Evolutionary conservation across 2,329 filamentous ascomycete species (phyloP), one percentile per base, ranked within the genome.

Genomic region (Grosmannia huntii): DNA sequence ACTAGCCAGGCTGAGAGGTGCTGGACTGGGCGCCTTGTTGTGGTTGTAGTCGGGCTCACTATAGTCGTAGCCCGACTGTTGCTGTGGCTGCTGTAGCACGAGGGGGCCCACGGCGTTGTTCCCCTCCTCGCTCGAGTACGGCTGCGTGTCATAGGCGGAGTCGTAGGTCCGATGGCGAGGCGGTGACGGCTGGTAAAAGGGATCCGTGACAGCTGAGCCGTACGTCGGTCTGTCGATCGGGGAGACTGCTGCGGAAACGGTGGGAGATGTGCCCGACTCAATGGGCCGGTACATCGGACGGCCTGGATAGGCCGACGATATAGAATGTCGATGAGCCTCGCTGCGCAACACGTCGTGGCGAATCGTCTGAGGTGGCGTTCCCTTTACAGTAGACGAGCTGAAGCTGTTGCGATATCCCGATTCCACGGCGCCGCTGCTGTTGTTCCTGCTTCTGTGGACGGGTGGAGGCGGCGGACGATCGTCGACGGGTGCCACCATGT

Each of bases 81-180:
- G 36, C 3, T 38, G 36, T 16, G 3, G 36, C 14, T 38, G 36
- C 14, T 38, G 36, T 16, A 4, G 36, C 11, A 60, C 57, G 1
- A 66, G 57, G 3, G 66, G 63, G 3, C 67, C 65, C 1, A 74
- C 72, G 1, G 79, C 77, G 54, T 84, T 81, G 4, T 83, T 82
- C 6, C 77, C 81, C 62, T 86, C 83, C 65, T 86, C 84, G 6
- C 83, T 82, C 7, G 78, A 84, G 3, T 79, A 81, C 64, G 84
- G 71, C 48, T 75, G 75, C 44, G 68, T 65, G 57, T 77, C 78
- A 64, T 73, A 76, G 21, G 67, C 67, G 31, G 69, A 66, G 60
- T 84, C 79, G 59, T 79, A 79, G 0, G 80, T 77, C 57, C 76
- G 72, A 57, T 81, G 76, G 48, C 75, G 73, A 2, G 73, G 71